Percentiles rank a stretch among this genome's conserved stretches.
Conservation (phyloP, 129 eudicot species). For the Daucus carota region DH1_v3.0 NC_030381.2:20306501-20307000, state of each 20-base stretch:
- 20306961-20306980: too few relatives aligned
- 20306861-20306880: neutral
- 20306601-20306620: conserved; percentile 76
- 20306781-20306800: neutral
- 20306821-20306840: neutral
- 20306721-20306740: neutral
- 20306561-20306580: neutral
- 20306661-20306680: conserved; percentile 91
- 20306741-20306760: neutral
- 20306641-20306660: conserved; percentile 60
- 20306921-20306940: too few relatives aligned
- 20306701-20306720: neutral
- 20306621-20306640: conserved; percentile 79
- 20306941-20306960: too few relatives aligned
- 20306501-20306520: conserved; percentile 71
- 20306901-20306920: neutral
- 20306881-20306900: neutral
- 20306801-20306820: neutral
- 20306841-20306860: neutral
- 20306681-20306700: conserved; percentile 72
- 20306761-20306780: neutral
- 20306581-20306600: conserved; percentile 31
- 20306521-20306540: conserved; percentile 26
- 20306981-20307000: too few relatives aligned
- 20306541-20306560: neutral